These are phyloP conservation scores for Pseudoscleropodium purum DNA, from an alignment of 225 moss, liverwort and hornwort species.

Conservation along the genomic window DNA sequence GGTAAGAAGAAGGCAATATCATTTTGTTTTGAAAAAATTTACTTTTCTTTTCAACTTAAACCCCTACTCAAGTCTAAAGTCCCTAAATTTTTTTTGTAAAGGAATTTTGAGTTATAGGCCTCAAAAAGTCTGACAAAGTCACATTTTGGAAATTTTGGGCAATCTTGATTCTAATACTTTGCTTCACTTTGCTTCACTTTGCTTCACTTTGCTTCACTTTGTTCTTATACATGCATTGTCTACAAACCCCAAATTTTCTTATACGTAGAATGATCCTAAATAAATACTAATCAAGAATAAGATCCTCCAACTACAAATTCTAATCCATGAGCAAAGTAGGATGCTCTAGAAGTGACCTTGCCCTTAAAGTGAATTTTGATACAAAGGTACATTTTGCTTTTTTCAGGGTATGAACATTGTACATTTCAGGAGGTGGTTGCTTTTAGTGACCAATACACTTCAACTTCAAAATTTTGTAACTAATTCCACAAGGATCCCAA, in stretches of 20 bases:
- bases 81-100: background rate
- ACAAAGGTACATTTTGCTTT: fast-evolving
- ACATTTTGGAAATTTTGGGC: background rate
- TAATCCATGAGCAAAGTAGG: too few relatives aligned
- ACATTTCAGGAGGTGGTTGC: background rate
- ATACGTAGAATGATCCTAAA: background rate
- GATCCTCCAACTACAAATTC: fast-evolving
- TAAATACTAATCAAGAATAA: background rate
- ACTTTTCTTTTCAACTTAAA: fast-evolving
- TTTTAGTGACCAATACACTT: fast-evolving
- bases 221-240: background rate
- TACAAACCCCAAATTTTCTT: fast-evolving
- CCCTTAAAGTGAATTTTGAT: too few relatives aligned
- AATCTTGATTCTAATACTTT: fast-evolving
- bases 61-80: fast-evolving
- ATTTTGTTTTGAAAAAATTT: background rate
- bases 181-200: background rate
- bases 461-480: background rate
- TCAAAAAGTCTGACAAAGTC: too few relatives aligned
- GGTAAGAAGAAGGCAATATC: background rate
- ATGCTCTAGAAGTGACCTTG: fast-evolving
- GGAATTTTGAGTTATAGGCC: background rate
- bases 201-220: background rate
- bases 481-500: background rate
- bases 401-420: background rate